phyloP scores from a whole-genome alignment of 106 monocot genomes.

The Ottelia alismoides region DNA sequence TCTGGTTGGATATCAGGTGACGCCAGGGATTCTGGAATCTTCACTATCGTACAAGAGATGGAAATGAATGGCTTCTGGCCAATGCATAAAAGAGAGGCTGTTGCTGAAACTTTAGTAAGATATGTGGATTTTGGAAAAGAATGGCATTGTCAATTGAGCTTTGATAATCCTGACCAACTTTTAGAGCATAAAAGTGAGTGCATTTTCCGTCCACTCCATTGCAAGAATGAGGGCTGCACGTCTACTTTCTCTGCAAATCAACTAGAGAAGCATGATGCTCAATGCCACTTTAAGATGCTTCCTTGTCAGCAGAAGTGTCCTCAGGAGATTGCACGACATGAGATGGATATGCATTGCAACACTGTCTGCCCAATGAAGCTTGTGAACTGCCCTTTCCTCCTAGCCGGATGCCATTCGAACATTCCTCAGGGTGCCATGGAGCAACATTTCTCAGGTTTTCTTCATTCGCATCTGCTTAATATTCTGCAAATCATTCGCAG shows the following conservation, averaged over 20 bases:
- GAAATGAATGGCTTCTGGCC: constrained; percentile 1
- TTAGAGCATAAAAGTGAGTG: neutral
- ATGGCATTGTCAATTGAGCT: neutral
- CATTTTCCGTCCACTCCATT: neutral
- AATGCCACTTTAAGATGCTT: neutral
- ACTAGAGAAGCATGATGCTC: neutral
- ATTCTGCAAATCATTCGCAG: constrained; percentile 1
- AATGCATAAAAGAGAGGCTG: neutral
- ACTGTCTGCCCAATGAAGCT: constrained; percentile 5
- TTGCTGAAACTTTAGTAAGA: neutral
- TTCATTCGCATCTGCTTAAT: neutral
- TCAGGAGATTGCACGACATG: neutral
- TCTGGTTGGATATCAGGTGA: neutral
- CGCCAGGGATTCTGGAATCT: neutral
- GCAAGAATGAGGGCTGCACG: neutral
- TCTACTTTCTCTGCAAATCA: neutral
- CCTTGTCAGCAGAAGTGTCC: neutral
- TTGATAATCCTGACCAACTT: neutral
- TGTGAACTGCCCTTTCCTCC: constrained; percentile 3
- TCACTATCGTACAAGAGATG: neutral
- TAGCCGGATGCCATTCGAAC: neutral
- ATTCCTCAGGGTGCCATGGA: constrained; percentile 1
- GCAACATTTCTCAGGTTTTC: neutral
- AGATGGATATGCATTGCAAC: constrained; percentile 2
- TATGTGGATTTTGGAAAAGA: neutral